A percentile compares a stretch with the other conserved stretches of the same genome.
Conservation (phyloP, 1,284 basidiomycete species). For the Trichosporon inkin region DNA sequence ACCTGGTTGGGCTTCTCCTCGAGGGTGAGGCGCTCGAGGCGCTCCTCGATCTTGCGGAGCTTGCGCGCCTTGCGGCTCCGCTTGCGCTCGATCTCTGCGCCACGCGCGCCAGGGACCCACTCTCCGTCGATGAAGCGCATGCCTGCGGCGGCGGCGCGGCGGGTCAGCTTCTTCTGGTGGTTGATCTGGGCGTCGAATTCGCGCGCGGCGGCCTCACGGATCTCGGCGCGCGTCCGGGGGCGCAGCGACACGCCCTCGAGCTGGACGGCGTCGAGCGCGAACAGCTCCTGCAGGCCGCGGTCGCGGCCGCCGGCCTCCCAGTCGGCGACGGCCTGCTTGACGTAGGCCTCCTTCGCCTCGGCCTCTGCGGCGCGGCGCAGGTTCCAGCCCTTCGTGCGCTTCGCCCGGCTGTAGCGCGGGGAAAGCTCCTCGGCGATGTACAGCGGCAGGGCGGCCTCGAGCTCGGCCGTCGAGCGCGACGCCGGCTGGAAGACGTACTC, state of each 20-base stretch:
- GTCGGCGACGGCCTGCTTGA: conserved; percentile 26
- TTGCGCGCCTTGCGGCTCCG: conserved; percentile 17
- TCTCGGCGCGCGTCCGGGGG: conserved; percentile 40
- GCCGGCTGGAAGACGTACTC: conserved; percentile 25
- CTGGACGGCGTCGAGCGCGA: conserved; percentile 25
- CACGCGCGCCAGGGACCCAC: conserved; percentile 28
- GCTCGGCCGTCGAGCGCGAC: conserved; percentile 9
- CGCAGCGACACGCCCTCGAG: conserved; percentile 40
- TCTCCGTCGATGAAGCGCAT: conserved; percentile 21
- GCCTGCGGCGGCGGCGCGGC: conserved; percentile 20
- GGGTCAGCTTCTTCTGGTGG: conserved; percentile 23
- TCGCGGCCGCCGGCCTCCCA: conserved; percentile 45
- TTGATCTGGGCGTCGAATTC: conserved; percentile 34
- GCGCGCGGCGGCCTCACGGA: conserved; percentile 38
- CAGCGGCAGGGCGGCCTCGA: conserved; percentile 47
- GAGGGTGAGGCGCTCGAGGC: conserved; percentile 17
- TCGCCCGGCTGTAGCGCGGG: conserved; percentile 44
- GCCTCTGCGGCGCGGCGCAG: conserved; percentile 30
- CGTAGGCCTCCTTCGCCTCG: conserved; percentile 24
- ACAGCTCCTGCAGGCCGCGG: conserved; percentile 31
- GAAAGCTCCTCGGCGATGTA: conserved; percentile 48
- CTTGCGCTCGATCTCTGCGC: conserved; percentile 13
- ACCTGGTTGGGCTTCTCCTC: conserved; percentile 33
- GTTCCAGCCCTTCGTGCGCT: conserved; percentile 37
- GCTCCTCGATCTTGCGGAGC: conserved; percentile 16